These are phyloP conservation scores for Amanita pseudoporphyria DNA, from an alignment of 768 basidiomycete species.

Conservation along the genomic window DNA sequence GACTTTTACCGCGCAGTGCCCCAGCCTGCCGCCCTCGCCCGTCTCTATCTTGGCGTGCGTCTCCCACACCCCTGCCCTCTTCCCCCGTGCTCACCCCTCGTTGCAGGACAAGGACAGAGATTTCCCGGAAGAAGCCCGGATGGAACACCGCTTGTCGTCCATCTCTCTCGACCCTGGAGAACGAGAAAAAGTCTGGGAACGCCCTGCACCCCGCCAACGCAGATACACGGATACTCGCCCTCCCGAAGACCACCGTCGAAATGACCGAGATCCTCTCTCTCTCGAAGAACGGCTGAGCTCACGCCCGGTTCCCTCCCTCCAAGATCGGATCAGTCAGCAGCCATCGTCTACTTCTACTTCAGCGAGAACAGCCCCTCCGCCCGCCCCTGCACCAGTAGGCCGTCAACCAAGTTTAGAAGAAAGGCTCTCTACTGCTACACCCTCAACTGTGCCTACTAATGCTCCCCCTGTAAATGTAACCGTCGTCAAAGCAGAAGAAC, in stretches of 20 bases:
- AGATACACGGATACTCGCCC: too few species aligned
- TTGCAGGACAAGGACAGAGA: slow-evolving; percentile 2
- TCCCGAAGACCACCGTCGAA: neutral
- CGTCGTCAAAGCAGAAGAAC: slow-evolving; percentile 5
- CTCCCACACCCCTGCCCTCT: slow-evolving; percentile 10
- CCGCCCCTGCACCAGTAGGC: too few species aligned
- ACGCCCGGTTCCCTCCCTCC: slow-evolving; percentile 17
- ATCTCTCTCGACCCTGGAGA: too few species aligned
- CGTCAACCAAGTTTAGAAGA: slow-evolving; percentile 31
- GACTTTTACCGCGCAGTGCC: slow-evolving; percentile 60
- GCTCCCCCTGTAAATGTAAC: slow-evolving; percentile 14
- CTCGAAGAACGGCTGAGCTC: neutral
- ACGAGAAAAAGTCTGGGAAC: too few species aligned
- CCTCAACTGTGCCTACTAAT: too few species aligned
- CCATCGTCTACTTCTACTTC: slow-evolving; percentile 22
- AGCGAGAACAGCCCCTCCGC: slow-evolving; percentile 12
- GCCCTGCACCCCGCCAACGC: too few species aligned
- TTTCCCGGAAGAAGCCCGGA: too few species aligned
- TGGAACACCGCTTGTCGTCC: too few species aligned
- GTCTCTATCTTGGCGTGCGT: slow-evolving; percentile 50
- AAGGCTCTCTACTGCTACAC: slow-evolving; percentile 20
- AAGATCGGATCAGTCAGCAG: slow-evolving; percentile 27
- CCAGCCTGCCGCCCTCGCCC: slow-evolving; percentile 53
- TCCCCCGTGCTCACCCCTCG: slow-evolving; percentile 14
- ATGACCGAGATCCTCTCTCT: neutral